Conservation (phyloP, 2,329 filamentous ascomycete genomes). For the Epicoccum nigrum region DNA sequence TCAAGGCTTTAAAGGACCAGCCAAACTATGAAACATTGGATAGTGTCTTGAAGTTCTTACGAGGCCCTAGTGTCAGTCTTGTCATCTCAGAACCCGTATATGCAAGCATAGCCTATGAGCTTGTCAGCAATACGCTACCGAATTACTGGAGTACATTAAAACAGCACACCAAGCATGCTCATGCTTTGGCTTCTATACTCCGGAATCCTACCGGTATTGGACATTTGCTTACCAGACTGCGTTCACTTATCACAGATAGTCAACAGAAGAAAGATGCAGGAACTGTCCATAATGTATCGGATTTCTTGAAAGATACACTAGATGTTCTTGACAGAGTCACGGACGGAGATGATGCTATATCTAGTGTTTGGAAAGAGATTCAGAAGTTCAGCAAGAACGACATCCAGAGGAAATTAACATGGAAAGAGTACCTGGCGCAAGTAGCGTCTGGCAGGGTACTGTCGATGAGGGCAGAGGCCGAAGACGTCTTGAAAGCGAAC, state of each 20-base stretch:
- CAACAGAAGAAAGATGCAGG: conserved; percentile 44
- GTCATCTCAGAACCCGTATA: conserved; percentile 68
- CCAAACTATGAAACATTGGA: conserved; percentile 66
- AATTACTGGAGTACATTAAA: conserved; percentile 74
- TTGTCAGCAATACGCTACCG: conserved; percentile 76
- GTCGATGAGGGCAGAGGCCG: conserved; percentile 65
- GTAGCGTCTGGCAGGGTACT: conserved; percentile 66
- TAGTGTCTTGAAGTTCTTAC: conserved; percentile 61
- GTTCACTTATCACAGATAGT: conserved; percentile 58
- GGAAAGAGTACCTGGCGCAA: conserved; percentile 67
- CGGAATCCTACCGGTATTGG: conserved; percentile 78
- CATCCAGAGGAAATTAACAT: conserved; percentile 60
- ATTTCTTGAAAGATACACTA: conserved; percentile 51
- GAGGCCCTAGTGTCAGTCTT: conserved; percentile 59
- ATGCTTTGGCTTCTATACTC: conserved; percentile 67
- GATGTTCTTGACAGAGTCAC: conserved; percentile 53
- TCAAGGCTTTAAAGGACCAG: conserved; percentile 66
- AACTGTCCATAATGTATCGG: conserved; percentile 36
- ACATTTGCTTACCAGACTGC: conserved; percentile 73
- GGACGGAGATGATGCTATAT: conserved; percentile 51
- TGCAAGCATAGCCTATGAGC: conserved; percentile 74
- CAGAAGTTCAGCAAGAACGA: conserved; percentile 47
- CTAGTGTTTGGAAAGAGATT: conserved; percentile 55
- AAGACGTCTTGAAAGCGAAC: conserved; percentile 54
- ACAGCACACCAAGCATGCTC: conserved; percentile 9